phyloP scores from a whole-genome alignment of 2,329 filamentous ascomycete genomes.

The Hypomyces perniciosus region DNA sequence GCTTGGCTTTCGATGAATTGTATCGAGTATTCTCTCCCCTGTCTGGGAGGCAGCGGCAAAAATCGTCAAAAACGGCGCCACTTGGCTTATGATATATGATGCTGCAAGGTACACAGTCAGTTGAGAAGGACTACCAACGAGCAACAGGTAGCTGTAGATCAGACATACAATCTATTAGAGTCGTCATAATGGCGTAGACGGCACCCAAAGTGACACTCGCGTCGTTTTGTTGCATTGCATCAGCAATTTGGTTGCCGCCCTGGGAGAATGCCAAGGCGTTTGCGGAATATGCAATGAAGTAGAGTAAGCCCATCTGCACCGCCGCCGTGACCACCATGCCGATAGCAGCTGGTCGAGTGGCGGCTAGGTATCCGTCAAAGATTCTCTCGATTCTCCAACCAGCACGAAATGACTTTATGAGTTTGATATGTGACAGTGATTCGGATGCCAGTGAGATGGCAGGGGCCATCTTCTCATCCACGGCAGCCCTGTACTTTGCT shows the following conservation, averaged over 20 bases:
- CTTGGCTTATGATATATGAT: no score
- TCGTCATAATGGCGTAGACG: no score
- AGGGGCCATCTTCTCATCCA: conserved; percentile 48
- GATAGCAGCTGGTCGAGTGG: conserved; percentile 45
- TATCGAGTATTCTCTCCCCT: no score
- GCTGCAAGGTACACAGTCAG: no score
- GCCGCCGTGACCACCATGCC: conserved; percentile 54
- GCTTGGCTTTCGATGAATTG: no score
- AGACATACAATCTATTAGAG: no score
- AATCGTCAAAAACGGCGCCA: no score
- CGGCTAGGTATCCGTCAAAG: conserved; percentile 47
- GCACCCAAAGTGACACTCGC: not conserved
- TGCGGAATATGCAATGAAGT: conserved; percentile 62
- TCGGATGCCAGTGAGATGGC: conserved; percentile 60
- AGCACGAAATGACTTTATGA: conserved; percentile 60
- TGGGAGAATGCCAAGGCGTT: conserved; percentile 66
- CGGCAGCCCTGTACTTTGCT: conserved; percentile 42
- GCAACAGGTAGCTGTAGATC: no score
- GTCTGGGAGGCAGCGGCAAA: no score
- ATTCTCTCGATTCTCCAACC: conserved; percentile 52
- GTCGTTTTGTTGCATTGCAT: conserved; percentile 21
- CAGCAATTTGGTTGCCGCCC: conserved; percentile 48
- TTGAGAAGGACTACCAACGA: no score
- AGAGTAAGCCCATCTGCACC: conserved; percentile 54
- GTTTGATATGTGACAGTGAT: conserved; percentile 51